These are phyloP conservation scores for Mycena capillaripes DNA, from an alignment of 768 basidiomycete species.

Conservation along the genomic window DNA sequence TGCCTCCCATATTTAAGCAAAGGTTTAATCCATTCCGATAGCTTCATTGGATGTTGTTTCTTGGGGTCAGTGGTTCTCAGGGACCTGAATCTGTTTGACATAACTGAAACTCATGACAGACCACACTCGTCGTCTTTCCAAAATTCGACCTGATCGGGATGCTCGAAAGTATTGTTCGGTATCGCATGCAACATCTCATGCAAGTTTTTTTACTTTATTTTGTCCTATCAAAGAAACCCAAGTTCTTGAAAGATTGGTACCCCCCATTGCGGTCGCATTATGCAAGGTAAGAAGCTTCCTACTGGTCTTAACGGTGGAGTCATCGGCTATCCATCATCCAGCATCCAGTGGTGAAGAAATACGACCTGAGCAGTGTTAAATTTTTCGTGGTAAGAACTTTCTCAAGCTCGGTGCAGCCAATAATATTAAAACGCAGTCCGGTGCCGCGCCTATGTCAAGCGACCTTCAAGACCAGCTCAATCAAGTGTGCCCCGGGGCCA, in stretches of 20 bases:
- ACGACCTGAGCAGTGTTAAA: slow-evolving; percentile 58
- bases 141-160: slow-evolving; percentile 73
- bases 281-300: slow-evolving; percentile 59
- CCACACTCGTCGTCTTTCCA: slow-evolving; percentile 69
- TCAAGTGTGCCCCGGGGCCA: slow-evolving; percentile 62
- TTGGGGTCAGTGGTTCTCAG: slow-evolving; percentile 58
- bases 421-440: slow-evolving; percentile 48
- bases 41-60: slow-evolving; percentile 70
- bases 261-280: slow-evolving; percentile 67
- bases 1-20: slow-evolving; percentile 14
- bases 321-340: slow-evolving; percentile 38
- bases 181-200: slow-evolving; percentile 68
- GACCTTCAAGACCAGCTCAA: slow-evolving; percentile 65
- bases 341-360: slow-evolving; percentile 66
- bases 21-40: slow-evolving; percentile 41
- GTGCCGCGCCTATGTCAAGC: slow-evolving; percentile 70
- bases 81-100: background rate
- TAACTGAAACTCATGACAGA: slow-evolving; percentile 43
- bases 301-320: background rate
- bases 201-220: no score
- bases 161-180: slow-evolving; percentile 69
- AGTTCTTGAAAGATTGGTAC: slow-evolving; percentile 53
- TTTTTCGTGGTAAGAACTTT: slow-evolving; percentile 59
- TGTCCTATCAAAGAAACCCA: background rate
- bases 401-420: background rate